These are phyloP conservation scores for Musa balbisiana DNA, from an alignment of 202 grass and related monocot species.

Conservation along the genomic window DNA sequence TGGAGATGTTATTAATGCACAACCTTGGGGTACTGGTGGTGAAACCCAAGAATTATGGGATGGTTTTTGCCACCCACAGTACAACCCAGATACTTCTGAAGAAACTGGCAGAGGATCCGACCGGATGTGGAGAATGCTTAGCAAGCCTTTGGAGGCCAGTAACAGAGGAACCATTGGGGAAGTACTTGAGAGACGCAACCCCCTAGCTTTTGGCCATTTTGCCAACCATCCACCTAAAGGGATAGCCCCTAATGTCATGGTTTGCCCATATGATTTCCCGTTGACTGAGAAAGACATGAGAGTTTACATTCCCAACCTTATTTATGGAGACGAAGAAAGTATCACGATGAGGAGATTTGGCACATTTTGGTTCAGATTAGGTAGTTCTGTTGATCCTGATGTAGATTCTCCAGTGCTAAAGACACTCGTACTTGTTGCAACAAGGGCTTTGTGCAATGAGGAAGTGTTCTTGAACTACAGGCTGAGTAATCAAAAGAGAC, in stretches of 20 bases:
- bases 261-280: conserved; percentile 87
- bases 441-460: conserved; percentile 66
- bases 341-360: conserved; percentile 70
- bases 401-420: conserved; percentile 43
- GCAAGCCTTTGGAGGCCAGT: conserved; percentile 58
- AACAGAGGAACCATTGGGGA: conserved; percentile 32
- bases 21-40: conserved; percentile 64
- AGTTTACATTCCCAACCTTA: conserved; percentile 69
- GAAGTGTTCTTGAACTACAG: conserved; percentile 86
- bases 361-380: conserved; percentile 81
- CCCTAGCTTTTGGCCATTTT: conserved; percentile 86
- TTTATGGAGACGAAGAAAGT: conserved; percentile 53
- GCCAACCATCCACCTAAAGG: conserved; percentile 78
- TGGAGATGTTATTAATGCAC: conserved; percentile 70
- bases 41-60: conserved; percentile 64
- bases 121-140: conserved; percentile 58
- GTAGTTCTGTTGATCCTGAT: conserved; percentile 28
- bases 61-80: conserved; percentile 35
- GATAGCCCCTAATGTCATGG: conserved; percentile 66
- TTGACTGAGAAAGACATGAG: conserved; percentile 74
- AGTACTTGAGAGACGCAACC: conserved; percentile 78
- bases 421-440: conserved; percentile 65
- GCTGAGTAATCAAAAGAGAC: conserved; percentile 64
- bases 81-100: conserved; percentile 28
- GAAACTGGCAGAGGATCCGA: conserved; percentile 42